These are phyloP conservation scores for Lentinula lateritia DNA, from an alignment of 768 basidiomycete species.

Conservation along the genomic window DNA sequence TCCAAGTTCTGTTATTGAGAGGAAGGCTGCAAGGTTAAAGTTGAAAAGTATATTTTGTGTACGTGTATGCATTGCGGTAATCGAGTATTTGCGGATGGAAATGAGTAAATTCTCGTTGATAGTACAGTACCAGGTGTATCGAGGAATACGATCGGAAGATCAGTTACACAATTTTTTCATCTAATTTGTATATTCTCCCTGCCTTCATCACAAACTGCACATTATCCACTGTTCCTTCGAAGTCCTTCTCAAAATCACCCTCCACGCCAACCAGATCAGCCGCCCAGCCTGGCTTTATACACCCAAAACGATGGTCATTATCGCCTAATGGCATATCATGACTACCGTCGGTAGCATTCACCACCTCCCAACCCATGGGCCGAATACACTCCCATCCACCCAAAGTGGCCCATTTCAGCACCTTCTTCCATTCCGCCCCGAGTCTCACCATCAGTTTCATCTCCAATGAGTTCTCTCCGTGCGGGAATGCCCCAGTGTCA, in stretches of 20 bases:
- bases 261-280: slow-evolving; percentile 40
- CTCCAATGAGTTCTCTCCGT: slow-evolving; percentile 57
- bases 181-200: slow-evolving; percentile 39
- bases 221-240: slow-evolving; percentile 40
- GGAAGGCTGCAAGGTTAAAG: too few relatives aligned
- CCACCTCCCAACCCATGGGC: slow-evolving; percentile 39
- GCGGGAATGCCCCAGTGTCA: slow-evolving; percentile 60
- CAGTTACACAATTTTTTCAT: slow-evolving; percentile 18
- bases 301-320: slow-evolving; percentile 52
- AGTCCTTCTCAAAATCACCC: slow-evolving; percentile 33
- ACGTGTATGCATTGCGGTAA: too few relatives aligned
- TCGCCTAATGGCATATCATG: slow-evolving; percentile 30
- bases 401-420: slow-evolving; percentile 55
- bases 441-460: slow-evolving; percentile 54
- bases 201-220: slow-evolving; percentile 58
- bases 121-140: too few relatives aligned
- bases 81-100: too few relatives aligned
- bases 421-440: slow-evolving; percentile 46
- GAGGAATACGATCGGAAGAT: too few relatives aligned
- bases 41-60: too few relatives aligned
- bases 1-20: too few relatives aligned
- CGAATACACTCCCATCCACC: slow-evolving; percentile 55
- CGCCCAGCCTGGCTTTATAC: slow-evolving; percentile 46
- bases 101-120: too few relatives aligned
- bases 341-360: slow-evolving; percentile 17